Evolutionary conservation across 2,329 filamentous ascomycete species (phyloP).

Genomic region (Metarhizium rileyi): DNA sequence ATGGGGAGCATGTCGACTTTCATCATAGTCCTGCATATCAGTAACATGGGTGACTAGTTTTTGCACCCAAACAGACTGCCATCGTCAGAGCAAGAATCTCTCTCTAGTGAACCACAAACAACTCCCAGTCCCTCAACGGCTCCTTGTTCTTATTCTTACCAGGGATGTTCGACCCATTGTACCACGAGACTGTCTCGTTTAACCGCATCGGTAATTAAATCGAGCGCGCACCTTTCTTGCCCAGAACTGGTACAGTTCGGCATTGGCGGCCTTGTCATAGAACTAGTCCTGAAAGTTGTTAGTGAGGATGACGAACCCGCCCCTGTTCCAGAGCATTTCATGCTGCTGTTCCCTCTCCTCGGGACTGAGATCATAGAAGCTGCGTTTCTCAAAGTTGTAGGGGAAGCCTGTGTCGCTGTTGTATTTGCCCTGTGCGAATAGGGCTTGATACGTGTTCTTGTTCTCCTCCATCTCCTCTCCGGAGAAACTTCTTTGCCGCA

Average conservation of each 20-base stretch:
- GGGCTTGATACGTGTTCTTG: constrained; percentile 18
- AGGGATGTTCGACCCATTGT: constrained; percentile 1
- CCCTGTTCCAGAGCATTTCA: constrained; percentile 33
- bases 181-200: constrained; percentile 25
- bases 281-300: constrained; percentile 28
- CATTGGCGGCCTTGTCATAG: constrained; percentile 31
- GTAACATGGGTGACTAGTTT: no score
- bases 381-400: constrained; percentile 6
- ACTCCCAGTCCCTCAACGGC: no score
- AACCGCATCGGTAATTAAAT: constrained; percentile 33
- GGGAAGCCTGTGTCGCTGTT: neutral
- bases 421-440: constrained; percentile 12
- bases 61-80: no score
- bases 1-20: no score
- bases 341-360: constrained; percentile 33
- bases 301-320: constrained; percentile 37
- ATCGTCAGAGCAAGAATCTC: no score
- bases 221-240: constrained; percentile 31
- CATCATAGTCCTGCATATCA: no score
- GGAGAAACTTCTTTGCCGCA: constrained; percentile 38
- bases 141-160: no score
- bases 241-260: constrained; percentile 39
- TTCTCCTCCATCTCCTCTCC: constrained; percentile 33
- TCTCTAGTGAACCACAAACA: no score
- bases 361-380: constrained; percentile 13